A percentile compares a stretch with the other conserved stretches of the same genome.
These are phyloP conservation scores for Cercophora newfieldiana DNA, from an alignment of 495 filamentous ascomycete species.

Conservation along the genomic window DNA sequence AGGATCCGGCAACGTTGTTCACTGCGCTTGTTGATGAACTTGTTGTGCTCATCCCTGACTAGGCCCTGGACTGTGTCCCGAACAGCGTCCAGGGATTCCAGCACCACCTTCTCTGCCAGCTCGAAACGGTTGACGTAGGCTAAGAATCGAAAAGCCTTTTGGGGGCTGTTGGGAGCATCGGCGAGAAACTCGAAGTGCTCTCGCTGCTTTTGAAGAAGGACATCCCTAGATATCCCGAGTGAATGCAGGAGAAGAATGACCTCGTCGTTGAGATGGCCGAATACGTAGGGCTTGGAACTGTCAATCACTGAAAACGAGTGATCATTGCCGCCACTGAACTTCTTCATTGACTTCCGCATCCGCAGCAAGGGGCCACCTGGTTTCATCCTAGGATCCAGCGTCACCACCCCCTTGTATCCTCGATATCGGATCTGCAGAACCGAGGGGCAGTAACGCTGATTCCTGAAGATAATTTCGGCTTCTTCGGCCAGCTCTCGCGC, in stretches of 20 bases:
- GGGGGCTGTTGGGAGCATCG: constrained; percentile 32
- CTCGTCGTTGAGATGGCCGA: constrained; percentile 54
- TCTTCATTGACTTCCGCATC: constrained; percentile 55
- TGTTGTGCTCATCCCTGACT: constrained; percentile 41
- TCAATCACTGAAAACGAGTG: constrained; percentile 49
- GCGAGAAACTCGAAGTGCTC: constrained; percentile 46
- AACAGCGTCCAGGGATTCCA: constrained; percentile 44
- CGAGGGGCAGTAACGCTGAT: constrained; percentile 47
- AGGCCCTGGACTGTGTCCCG: constrained; percentile 33
- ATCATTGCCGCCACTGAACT: constrained; percentile 47
- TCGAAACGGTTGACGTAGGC: constrained; percentile 41
- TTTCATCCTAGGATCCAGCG: constrained; percentile 42
- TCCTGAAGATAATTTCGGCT: constrained; percentile 38
- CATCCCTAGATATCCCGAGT: constrained; percentile 40
- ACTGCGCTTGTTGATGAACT: constrained; percentile 50
- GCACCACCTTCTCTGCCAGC: constrained; percentile 48
- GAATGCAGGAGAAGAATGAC: constrained; percentile 47
- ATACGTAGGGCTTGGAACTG: constrained; percentile 52
- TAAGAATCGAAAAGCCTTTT: constrained; percentile 45
- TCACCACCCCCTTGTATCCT: constrained; percentile 55
- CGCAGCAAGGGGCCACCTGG: constrained; percentile 32
- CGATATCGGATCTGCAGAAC: constrained; percentile 54
- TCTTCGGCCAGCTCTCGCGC: constrained; percentile 27
- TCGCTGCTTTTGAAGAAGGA: constrained; percentile 45
- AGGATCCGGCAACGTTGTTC: constrained; percentile 50